Base-by-base conservation (phyloP, 78 protist genomes). In the Dictyostelium brefeldianum region DNA sequence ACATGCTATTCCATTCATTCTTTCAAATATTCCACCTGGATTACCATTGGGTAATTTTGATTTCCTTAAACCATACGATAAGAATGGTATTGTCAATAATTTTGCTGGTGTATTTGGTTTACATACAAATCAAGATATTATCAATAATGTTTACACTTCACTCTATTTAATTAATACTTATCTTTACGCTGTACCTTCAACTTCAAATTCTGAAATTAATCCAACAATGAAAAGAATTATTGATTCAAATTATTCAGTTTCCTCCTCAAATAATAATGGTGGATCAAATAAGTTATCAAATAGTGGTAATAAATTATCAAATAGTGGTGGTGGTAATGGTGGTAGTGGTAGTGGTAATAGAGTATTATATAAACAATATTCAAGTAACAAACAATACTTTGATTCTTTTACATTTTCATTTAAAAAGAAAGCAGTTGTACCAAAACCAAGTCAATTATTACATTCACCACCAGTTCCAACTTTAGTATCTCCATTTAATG, bases 131-230 rank as follows among this genome's bases (percentile, higher is more conserved):
- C 18, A 14, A 27, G 83, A 85, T 29, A 73, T 62, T 43, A 46
- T 59, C 46, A 85, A 75, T 29, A 85, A 85, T 59, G 70, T 70
- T 48, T 75, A 85, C 41, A 57, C 80, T 4, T 85, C 83, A 20
- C 59, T 85, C 36, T 85, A 85, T 27, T 29, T 85, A 8, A 75
- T 85, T 54, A 85, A 85, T 47, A 74, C 92, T n/a, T 85, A 74
- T 47, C 80, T 85, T 17, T 85, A 73, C 75, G 92, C 83, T 7
- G 78, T 85, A 5, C 92, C 92, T 4, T n/a, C 80, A 20, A 53
- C 75, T 31, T 71, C 91, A 14, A 67, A 31, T 17, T 29, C 75
- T 17, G 62, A n/a, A 36, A 4, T 71, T 20, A 83, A 83, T 29
- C 62, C 65, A 36, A 43, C 57, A 62, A 85, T 85, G 92, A 85